phyloP scores from a whole-genome alignment of 306 rosid genomes.

The Acacia acuminata region DNA sequence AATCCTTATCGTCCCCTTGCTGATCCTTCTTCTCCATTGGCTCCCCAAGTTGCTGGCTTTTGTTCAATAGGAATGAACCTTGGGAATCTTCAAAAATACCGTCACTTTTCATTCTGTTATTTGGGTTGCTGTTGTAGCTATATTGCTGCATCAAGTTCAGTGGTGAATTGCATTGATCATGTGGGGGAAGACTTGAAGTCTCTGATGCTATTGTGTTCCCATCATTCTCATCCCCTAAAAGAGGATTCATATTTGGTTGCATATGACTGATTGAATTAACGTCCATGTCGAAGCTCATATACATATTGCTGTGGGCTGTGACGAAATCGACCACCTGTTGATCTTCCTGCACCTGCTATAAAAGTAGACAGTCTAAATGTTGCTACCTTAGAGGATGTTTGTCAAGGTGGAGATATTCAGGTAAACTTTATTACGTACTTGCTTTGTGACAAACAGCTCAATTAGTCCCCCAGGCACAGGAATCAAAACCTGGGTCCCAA shows the following conservation, averaged over 20 bases:
- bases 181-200: conserved; percentile 46
- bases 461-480: conserved; percentile 74
- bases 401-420: not conserved
- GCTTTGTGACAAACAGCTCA: conserved; percentile 75
- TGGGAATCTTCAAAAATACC: conserved; percentile 50
- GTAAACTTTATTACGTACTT: conserved; percentile 41
- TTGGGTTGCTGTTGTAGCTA: conserved; percentile 43
- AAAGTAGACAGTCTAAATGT: not conserved
- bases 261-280: conserved; percentile 44
- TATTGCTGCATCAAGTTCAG: conserved; percentile 69
- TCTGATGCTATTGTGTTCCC: conserved; percentile 47
- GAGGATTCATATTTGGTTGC: conserved; percentile 39
- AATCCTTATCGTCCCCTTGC: conserved; percentile 57
- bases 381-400: not conserved
- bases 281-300: conserved; percentile 35
- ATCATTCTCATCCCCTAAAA: conserved; percentile 43
- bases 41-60: conserved; percentile 47
- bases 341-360: conserved; percentile 70
- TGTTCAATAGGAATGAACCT: conserved; percentile 52
- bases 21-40: conserved; percentile 49
- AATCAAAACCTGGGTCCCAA: conserved; percentile 76
- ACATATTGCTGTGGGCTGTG: conserved; percentile 53
- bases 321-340: conserved; percentile 66
- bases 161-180: conserved; percentile 51
- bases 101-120: conserved; percentile 43